These are phyloP conservation scores for Suillus weaverae DNA, from an alignment of 768 basidiomycete genomes.

Conservation along the genomic window DNA sequence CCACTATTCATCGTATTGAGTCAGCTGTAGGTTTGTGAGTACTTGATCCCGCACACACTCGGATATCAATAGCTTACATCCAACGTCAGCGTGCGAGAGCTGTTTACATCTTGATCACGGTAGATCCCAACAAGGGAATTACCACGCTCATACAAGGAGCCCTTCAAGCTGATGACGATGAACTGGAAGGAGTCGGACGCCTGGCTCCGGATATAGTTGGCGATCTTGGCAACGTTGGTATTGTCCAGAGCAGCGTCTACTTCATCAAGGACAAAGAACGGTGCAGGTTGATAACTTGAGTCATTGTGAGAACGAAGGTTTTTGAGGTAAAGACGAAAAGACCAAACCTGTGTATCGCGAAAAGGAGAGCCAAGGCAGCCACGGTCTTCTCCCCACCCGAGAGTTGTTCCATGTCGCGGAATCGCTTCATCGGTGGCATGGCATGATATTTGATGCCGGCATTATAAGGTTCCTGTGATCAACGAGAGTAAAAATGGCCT, in stretches of 20 bases:
- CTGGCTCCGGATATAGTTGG: constrained; percentile 86
- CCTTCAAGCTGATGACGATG: constrained; percentile 96
- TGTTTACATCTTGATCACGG: constrained; percentile 91
- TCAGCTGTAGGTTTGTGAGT: constrained; percentile 40
- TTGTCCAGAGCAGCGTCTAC: constrained; percentile 98
- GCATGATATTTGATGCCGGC: constrained; percentile 98
- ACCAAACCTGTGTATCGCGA: constrained; percentile 89
- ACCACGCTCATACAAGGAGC: constrained; percentile 87
- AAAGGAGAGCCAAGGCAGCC: constrained; percentile 92
- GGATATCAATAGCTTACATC: constrained; percentile 56
- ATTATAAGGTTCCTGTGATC: constrained; percentile 70
- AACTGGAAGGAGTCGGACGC: constrained; percentile 90
- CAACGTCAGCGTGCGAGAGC: constrained; percentile 86
- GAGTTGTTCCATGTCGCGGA: constrained; percentile 98
- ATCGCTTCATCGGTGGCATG: constrained; percentile 99
- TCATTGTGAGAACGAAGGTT: not conserved
- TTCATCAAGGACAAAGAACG: constrained; percentile 98
- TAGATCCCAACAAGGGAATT: constrained; percentile 92
- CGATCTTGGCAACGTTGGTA: constrained; percentile 96
- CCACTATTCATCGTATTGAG: constrained; percentile 58
- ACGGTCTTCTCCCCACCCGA: constrained; percentile 99
- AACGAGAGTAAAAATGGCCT: not conserved
- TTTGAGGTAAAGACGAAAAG: not conserved
- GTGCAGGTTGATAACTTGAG: constrained; percentile 87
- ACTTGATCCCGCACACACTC: not conserved